Percentiles rank a stretch among this genome's conserved stretches.
Conservation (phyloP, 352 stramenopile genomes). For the Pilasporangium apinafurcum region DNA sequence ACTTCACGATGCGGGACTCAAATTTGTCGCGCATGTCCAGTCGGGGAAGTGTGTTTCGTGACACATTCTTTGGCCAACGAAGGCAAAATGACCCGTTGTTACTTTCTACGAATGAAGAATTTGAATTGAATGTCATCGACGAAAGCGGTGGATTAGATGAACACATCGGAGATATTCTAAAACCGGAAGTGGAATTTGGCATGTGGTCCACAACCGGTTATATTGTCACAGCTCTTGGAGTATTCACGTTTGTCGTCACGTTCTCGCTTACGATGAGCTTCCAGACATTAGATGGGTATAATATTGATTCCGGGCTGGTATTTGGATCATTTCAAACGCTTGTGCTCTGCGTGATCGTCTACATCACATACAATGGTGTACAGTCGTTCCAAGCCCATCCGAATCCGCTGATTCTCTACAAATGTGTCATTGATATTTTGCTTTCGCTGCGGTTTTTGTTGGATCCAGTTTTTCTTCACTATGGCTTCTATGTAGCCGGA, state of each 20-base stretch:
- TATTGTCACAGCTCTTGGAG: conserved; percentile 27
- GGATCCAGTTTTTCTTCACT: conserved; percentile 50
- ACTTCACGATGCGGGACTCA: conserved; percentile 24
- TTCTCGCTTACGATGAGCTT: conserved; percentile 26
- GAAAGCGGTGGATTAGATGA: conserved; percentile 59
- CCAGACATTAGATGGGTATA: conserved; percentile 79
- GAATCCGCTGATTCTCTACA: conserved; percentile 84
- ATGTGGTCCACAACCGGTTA: conserved; percentile 50
- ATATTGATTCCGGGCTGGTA: conserved; percentile 59
- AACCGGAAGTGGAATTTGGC: conserved; percentile 26
- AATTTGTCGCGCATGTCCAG: conserved; percentile 38
- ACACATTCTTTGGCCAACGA: conserved; percentile 55
- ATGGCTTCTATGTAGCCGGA: conserved; percentile 30
- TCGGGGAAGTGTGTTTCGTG: conserved; percentile 26
- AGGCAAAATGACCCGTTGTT: conserved; percentile 39
- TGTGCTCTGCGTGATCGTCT: conserved; percentile 60
- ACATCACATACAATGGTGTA: conserved; percentile 74
- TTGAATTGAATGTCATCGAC: conserved; percentile 72
- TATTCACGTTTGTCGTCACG: conserved; percentile 37
- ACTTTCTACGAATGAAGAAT: conserved; percentile 61
- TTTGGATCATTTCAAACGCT: conserved; percentile 74
- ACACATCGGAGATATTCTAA: conserved; percentile 50
- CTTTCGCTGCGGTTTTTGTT: conserved; percentile 68
- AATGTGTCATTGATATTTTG: conserved; percentile 67
- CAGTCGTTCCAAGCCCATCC: conserved; percentile 72